Evolutionary conservation across 441 rosid genomes (phyloP).

Genomic region (Hura crepitans): DNA sequence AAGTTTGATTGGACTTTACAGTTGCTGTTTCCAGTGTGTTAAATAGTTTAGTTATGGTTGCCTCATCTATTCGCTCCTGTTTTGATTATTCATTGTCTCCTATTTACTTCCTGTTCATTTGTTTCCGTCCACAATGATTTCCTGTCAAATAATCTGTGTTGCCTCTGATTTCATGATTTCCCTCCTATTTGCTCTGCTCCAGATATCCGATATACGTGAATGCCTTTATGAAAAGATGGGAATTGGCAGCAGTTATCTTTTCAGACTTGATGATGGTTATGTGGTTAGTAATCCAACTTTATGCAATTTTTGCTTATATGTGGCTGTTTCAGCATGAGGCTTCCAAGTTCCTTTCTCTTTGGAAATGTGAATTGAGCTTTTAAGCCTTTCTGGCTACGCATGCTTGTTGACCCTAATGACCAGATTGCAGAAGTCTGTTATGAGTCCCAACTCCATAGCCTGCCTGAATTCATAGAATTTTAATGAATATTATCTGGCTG

Average conservation of each 20-base stretch:
- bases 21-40: conserved; percentile 21
- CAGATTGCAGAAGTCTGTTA: background rate
- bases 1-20: conserved; percentile 32
- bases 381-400: background rate
- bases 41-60: conserved; percentile 1
- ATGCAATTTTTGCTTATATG: background rate
- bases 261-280: conserved; percentile 94
- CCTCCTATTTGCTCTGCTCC: conserved; percentile 28
- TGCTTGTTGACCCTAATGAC: background rate
- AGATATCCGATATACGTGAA: conserved; percentile 99
- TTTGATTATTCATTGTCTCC: background rate
- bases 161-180: conserved; percentile 19
- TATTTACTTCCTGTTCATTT: conserved; percentile 10
- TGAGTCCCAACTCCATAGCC: background rate
- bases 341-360: background rate
- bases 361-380: background rate
- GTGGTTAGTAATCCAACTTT: conserved; percentile 56
- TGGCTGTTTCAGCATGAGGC: background rate
- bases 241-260: conserved; percentile 99
- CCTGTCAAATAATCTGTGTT: conserved; percentile 3
- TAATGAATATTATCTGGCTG: background rate
- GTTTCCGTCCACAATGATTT: background rate
- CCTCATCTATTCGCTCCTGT: conserved; percentile 4
- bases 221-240: conserved; percentile 91
- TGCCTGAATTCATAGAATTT: background rate